Base-by-base conservation (phyloP, 306 rosid species). In the Vigna reflexopilosa region DNA sequence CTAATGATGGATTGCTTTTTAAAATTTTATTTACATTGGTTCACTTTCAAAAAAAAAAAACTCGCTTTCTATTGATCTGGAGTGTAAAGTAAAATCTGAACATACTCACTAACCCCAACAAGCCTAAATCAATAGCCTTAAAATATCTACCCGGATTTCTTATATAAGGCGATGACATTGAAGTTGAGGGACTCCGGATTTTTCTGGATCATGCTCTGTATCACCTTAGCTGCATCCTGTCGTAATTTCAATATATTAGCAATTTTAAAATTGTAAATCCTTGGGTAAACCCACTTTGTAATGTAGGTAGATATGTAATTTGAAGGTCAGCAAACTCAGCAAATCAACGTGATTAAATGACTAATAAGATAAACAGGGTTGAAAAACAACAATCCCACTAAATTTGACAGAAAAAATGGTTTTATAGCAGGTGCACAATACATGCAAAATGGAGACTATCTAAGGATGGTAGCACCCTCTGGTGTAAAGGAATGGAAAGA, bases 211-310 rank as follows among this genome's bases (percentile, higher is more conserved):
- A 88, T 69, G 80, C 87, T 82, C 75, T 81, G 83, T 64, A 93
- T 89, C 50, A 89, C 90, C 81, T 80, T 82, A n/a, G 96, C 94
- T 36, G 94, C 89, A 87, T 91, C 98, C 98, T 93, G 89, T 80
- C 11, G 58, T 50, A 22, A 80, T 34, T 17, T 57, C 52, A 30
- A 42, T 0, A 63, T 3, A 28, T 51, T 24, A 83, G 73, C 24
- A 32, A 63, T 77, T 59, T 5, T 24, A 68, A 61, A 72, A 36
- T 19, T 4, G 3, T 32, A 51, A 44, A 49, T 54, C 58, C 38
- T 17, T 4, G 15, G 14, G 61, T 63, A 52, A 28, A 22, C 20
- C 70, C 24, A 45, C 22, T 30, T n/a, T 28, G 5, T 58, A 38
- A 58, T n/a, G 8, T 6, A 62, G 44, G 13, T 26, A 15, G 8